Evolutionary conservation across 768 basidiomycete genomes (phyloP).

Genomic region (Cyclocybe cylindracea): DNA sequence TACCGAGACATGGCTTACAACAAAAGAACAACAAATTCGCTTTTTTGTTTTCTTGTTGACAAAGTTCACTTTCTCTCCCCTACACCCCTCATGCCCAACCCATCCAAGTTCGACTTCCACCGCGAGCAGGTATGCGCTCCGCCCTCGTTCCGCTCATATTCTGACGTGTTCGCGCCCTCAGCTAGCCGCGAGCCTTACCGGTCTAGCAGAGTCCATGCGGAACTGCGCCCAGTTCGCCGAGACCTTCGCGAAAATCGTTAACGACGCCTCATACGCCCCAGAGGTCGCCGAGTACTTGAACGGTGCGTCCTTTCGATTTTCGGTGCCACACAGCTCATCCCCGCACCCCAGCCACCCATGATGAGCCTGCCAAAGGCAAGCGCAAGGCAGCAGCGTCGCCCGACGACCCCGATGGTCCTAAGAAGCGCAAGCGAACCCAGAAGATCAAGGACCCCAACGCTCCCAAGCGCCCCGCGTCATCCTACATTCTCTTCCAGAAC

Average conservation of each 20-base stretch:
- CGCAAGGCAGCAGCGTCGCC: slow-evolving; percentile 47
- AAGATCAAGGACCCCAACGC: slow-evolving; percentile 91
- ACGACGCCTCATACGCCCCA: slow-evolving; percentile 33
- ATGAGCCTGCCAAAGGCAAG: slow-evolving; percentile 42
- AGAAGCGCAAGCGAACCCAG: slow-evolving; percentile 58
- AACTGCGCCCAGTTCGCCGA: slow-evolving; percentile 64
- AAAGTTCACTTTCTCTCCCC: slow-evolving; percentile 3
- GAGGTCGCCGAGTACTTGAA: slow-evolving; percentile 19
- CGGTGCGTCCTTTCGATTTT: slow-evolving; percentile 19
- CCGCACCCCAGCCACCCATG: slow-evolving; percentile 16
- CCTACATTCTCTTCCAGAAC: slow-evolving; percentile 95
- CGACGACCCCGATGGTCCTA: slow-evolving; percentile 40
- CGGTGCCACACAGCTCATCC: slow-evolving; percentile 18
- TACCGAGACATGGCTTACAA: slow-evolving; percentile 33
- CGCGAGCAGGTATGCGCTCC: slow-evolving; percentile 32
- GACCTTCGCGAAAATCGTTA: slow-evolving; percentile 52
- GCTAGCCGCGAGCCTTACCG: slow-evolving; percentile 56
- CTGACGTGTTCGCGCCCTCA: slow-evolving; percentile 27
- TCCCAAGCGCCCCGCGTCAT: slow-evolving; percentile 90
- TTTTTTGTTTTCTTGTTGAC: slow-evolving; percentile 10
- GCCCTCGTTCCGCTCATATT: background rate
- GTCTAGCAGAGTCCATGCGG: slow-evolving; percentile 65
- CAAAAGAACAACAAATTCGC: slow-evolving; percentile 16
- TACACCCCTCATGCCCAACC: slow-evolving; percentile 17
- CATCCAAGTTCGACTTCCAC: slow-evolving; percentile 24